These are phyloP conservation scores for Apophysomyces trapeziformis DNA, from an alignment of 371 early-diverging fungal species.

Conservation along the genomic window DNA sequence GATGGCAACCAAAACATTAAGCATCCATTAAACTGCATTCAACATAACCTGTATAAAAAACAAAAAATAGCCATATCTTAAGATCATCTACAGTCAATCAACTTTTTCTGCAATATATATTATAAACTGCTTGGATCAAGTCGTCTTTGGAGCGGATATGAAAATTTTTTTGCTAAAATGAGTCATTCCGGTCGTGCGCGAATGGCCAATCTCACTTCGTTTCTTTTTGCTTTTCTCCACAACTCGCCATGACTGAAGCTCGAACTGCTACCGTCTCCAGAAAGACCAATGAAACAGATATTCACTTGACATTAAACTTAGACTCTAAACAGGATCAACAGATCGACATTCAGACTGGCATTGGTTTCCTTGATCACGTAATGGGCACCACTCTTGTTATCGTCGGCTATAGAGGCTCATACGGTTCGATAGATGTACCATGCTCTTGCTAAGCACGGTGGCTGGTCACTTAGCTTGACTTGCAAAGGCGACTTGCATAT, in stretches of 20 bases:
- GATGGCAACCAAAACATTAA: slow-evolving; percentile 42
- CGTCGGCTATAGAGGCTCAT: neutral
- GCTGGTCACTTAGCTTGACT: slow-evolving; percentile 80
- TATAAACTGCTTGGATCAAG: too few relatives aligned
- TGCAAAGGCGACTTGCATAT: slow-evolving; percentile 95
- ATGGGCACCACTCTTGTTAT: neutral
- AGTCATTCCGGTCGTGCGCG: neutral
- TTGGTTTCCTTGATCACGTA: slow-evolving; percentile 97
- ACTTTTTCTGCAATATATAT: too few relatives aligned
- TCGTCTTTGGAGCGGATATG: too few relatives aligned
- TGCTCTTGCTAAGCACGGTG: slow-evolving; percentile 93
- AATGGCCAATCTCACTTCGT: neutral
- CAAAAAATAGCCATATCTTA: neutral
- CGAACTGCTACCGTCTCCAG: slow-evolving; percentile 73
- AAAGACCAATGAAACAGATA: slow-evolving; percentile 95
- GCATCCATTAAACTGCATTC: neutral
- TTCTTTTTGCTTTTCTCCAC: neutral
- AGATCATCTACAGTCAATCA: too few relatives aligned
- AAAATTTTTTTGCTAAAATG: neutral
- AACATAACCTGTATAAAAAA: neutral
- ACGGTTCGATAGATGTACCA: slow-evolving; percentile 80
- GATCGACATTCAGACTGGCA: slow-evolving; percentile 88
- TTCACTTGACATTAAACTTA: slow-evolving; percentile 69
- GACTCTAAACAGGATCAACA: slow-evolving; percentile 62
- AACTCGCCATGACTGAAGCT: slow-evolving; percentile 13